Percentiles rank a stretch among this genome's conserved stretches.
These are phyloP conservation scores for Rosa lucieae DNA, from an alignment of 306 rosid species.

Conservation along the genomic window DNA sequence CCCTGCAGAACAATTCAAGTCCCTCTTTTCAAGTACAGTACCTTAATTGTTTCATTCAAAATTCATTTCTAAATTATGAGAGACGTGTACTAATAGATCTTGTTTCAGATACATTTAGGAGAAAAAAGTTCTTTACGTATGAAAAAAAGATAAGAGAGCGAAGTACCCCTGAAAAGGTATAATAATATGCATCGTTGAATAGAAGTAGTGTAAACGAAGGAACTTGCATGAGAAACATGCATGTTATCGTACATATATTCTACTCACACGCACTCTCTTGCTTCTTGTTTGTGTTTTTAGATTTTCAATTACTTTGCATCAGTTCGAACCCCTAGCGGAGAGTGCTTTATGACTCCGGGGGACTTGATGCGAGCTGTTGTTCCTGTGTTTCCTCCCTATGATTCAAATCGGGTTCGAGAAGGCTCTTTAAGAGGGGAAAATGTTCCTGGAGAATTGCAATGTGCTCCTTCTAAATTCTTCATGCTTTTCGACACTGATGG, in stretches of 20 bases:
- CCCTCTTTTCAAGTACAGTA: conserved; percentile 53
- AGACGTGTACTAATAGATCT: not conserved
- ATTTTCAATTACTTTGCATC: conserved; percentile 79
- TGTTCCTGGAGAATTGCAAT: conserved; percentile 46
- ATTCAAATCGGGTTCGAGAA: conserved; percentile 63
- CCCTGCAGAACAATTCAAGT: conserved; percentile 13
- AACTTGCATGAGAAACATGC: no score
- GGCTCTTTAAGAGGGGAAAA: conserved; percentile 71
- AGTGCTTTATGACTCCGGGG: conserved; percentile 59
- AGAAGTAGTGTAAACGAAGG: no score
- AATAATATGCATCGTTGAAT: not conserved
- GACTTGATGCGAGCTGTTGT: conserved; percentile 79
- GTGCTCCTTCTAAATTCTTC: conserved; percentile 63
- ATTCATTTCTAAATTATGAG: not conserved
- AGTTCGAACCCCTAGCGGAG: conserved; percentile 36
- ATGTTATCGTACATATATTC: no score
- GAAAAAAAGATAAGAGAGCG: conserved; percentile 65
- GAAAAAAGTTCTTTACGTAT: conserved; percentile 65
- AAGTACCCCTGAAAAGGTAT: conserved; percentile 76
- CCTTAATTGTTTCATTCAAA: not conserved
- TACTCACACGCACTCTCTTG: not conserved
- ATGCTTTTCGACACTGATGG: conserved; percentile 81
- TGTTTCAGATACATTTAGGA: conserved; percentile 54
- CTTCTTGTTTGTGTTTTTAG: conserved; percentile 24
- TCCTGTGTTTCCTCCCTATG: conserved; percentile 74